Evolutionary conservation across 345 rosid genomes (phyloP).

Genomic region (Eucalyptus microcorys): DNA sequence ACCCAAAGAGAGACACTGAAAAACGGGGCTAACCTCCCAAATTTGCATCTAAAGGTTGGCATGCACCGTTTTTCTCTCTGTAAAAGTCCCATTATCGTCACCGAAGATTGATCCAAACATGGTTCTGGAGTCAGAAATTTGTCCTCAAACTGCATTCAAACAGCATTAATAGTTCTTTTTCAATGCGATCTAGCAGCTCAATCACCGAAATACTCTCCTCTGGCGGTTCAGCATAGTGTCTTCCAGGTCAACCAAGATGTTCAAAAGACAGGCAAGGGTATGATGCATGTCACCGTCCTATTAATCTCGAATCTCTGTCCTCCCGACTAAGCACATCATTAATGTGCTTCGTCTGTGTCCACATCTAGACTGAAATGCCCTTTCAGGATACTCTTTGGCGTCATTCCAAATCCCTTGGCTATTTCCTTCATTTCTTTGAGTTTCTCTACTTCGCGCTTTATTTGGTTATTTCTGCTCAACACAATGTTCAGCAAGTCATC

Average conservation of each 20-base stretch:
- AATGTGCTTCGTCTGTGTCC: background rate
- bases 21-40: background rate
- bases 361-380: conserved; percentile 39
- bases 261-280: background rate
- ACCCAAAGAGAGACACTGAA: background rate
- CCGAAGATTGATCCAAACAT: background rate
- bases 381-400: conserved; percentile 32
- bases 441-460: conserved; percentile 35
- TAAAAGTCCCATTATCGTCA: background rate
- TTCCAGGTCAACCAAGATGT: background rate
- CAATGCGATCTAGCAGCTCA: background rate
- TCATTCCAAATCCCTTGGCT: conserved; percentile 65
- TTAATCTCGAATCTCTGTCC: background rate
- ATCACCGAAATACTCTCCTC: background rate
- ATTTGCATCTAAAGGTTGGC: background rate
- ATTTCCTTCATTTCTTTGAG: conserved; percentile 65
- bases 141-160: background rate
- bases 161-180: background rate
- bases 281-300: background rate
- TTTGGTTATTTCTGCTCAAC: conserved; percentile 36
- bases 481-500: conserved; percentile 21
- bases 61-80: background rate
- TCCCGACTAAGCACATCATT: background rate
- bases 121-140: background rate
- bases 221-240: background rate